Evolutionary conservation across 495 filamentous ascomycete genomes (phyloP).

Genomic region (Penicillium macrosclerotiorum): DNA sequence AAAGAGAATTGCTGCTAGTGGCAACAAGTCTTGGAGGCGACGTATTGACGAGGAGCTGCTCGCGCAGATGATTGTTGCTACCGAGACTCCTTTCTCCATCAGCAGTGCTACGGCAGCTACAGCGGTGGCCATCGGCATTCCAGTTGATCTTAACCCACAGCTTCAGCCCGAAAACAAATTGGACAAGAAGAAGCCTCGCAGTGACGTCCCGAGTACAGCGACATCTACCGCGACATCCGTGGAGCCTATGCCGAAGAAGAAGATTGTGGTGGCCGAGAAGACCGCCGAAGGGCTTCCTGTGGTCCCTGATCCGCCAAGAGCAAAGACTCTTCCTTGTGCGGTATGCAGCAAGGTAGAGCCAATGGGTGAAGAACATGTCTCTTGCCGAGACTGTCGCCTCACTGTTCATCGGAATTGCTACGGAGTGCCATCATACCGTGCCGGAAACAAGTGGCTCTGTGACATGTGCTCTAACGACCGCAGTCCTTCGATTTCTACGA

Average conservation of each 20-base stretch:
- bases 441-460: slow-evolving; percentile 82
- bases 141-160: slow-evolving; percentile 39
- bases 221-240: slow-evolving; percentile 46
- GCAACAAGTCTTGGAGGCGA: slow-evolving; percentile 82
- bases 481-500: slow-evolving; percentile 77
- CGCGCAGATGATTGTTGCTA: slow-evolving; percentile 66
- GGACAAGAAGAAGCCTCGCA: slow-evolving; percentile 60
- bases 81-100: slow-evolving; percentile 47
- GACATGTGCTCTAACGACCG: slow-evolving; percentile 95
- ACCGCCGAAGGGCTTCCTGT: slow-evolving; percentile 56
- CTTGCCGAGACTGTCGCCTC: slow-evolving; percentile 81
- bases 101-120: slow-evolving; percentile 45
- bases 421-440: slow-evolving; percentile 69
- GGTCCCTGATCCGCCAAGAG: slow-evolving; percentile 68
- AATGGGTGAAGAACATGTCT: slow-evolving; percentile 66
- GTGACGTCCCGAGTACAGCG: slow-evolving; percentile 48
- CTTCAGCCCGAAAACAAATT: slow-evolving; percentile 42
- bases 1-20: slow-evolving; percentile 80
- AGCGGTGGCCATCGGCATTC: slow-evolving; percentile 43
- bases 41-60: slow-evolving; percentile 89
- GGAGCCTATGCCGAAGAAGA: slow-evolving; percentile 60
- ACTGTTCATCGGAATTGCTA: slow-evolving; percentile 95
- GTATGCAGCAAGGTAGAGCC: slow-evolving; percentile 77
- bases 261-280: slow-evolving; percentile 52
- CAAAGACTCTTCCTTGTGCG: slow-evolving; percentile 77